Conservation (phyloP, 495 filamentous ascomycete species). For the Apodospora peruviana region DNA sequence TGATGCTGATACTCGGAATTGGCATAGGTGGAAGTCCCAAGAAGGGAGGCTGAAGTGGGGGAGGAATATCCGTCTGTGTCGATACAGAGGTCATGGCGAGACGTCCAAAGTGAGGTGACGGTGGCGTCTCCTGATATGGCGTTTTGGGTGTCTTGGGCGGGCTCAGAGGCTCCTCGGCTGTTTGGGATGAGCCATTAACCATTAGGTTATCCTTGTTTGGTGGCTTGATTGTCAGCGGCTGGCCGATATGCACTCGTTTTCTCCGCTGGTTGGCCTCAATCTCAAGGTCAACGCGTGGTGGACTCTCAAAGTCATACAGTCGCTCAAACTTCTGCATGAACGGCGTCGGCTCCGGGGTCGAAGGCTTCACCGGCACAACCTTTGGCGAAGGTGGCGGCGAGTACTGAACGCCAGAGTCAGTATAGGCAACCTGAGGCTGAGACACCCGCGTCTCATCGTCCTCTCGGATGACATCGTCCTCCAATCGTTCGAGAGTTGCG, state of each 20-base stretch:
- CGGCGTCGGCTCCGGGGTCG: conserved; percentile 32
- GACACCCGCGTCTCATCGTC: conserved; percentile 35
- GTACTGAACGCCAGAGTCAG: conserved; percentile 72
- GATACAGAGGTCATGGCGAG: conserved; percentile 41
- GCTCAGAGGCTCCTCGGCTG: conserved; percentile 58
- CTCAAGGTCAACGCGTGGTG: conserved; percentile 45
- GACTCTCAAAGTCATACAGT: conserved; percentile 32
- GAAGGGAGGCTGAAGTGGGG: conserved; percentile 23
- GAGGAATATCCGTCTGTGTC: conserved; percentile 59
- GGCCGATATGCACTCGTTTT: conserved; percentile 51
- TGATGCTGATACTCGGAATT: conserved; percentile 58
- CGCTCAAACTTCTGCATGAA: conserved; percentile 26
- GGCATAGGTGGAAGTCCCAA: conserved; percentile 31
- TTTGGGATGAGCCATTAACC: conserved; percentile 71
- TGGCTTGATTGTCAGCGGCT: conserved; percentile 35
- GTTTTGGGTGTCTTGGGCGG: conserved; percentile 63
- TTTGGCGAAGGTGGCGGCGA: conserved; percentile 75
- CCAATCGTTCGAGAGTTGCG: conserved; percentile 43
- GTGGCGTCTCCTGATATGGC: conserved; percentile 28
- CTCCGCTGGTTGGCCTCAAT: conserved; percentile 67
- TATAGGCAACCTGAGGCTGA: conserved; percentile 40
- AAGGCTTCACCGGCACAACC: conserved; percentile 32
- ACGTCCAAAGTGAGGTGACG: conserved; percentile 20
- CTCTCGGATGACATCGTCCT: conserved; percentile 43
- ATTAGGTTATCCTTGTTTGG: conserved; percentile 37